phyloP scores from a whole-genome alignment of 2,329 filamentous ascomycete species.

The Aspergillus eucalypticola region DNA sequence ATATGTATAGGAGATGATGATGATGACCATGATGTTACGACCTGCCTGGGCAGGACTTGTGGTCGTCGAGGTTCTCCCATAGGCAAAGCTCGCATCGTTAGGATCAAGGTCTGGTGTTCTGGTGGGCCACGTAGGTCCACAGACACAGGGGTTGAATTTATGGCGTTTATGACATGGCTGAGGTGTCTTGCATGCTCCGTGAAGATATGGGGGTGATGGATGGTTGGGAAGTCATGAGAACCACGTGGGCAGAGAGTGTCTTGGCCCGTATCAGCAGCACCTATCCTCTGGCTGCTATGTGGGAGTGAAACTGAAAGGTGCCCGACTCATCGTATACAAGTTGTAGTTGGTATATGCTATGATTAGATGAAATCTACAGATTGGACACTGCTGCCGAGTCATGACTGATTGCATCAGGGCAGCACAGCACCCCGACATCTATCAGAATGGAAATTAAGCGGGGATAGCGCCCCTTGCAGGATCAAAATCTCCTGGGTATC shows the following conservation, averaged over 20 bases:
- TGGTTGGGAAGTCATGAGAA: background rate
- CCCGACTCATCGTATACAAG: background rate
- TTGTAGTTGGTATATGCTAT: background rate
- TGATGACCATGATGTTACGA: background rate
- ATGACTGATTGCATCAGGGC: no score
- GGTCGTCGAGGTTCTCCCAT: background rate
- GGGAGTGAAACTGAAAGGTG: no score
- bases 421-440: background rate
- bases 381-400: no score
- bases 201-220: background rate
- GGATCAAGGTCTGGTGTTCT: background rate
- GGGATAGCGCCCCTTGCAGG: background rate
- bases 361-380: no score
- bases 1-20: background rate
- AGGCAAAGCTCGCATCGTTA: background rate
- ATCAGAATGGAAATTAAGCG: background rate
- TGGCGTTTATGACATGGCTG: background rate
- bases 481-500: background rate
- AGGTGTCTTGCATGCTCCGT: background rate
- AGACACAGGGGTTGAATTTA: background rate
- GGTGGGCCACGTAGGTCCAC: background rate
- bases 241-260: background rate
- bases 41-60: no score
- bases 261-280: background rate
- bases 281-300: no score